Conservation (phyloP, 495 filamentous ascomycete genomes). For the Hypoxylon fuscum region DNA sequence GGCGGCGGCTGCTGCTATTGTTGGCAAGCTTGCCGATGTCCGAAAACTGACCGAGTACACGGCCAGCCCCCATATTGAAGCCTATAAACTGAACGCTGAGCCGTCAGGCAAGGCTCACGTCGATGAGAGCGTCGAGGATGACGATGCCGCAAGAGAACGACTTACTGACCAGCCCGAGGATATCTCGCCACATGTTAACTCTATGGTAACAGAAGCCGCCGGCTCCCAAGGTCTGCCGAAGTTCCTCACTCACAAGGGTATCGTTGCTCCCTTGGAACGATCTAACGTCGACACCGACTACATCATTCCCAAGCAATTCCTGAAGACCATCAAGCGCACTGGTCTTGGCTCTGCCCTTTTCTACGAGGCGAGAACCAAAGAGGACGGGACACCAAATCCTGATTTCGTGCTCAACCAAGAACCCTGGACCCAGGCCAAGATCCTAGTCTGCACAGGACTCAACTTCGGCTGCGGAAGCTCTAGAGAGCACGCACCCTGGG, state of each 20-base stretch:
- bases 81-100: constrained; percentile 29
- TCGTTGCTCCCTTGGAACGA: constrained; percentile 87
- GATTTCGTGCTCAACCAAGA: constrained; percentile 92
- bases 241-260: constrained; percentile 83
- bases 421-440: constrained; percentile 85
- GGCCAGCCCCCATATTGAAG: constrained; percentile 60
- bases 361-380: constrained; percentile 78
- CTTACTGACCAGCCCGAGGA: constrained; percentile 81
- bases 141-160: constrained; percentile 76
- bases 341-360: constrained; percentile 91
- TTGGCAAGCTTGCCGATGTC: constrained; percentile 91
- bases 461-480: constrained; percentile 97
- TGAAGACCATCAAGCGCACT: constrained; percentile 99
- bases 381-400: constrained; percentile 75
- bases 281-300: constrained; percentile 96
- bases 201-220: constrained; percentile 62
- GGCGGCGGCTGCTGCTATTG: constrained; percentile 90
- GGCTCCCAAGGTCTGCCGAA: constrained; percentile 76
- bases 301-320: constrained; percentile 98
- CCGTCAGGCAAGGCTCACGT: constrained; percentile 64
- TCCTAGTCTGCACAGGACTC: constrained; percentile 89
- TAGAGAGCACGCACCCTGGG: constrained; percentile 97
- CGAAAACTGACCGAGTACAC: constrained; percentile 74
- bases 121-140: constrained; percentile 72
- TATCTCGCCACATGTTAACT: constrained; percentile 66